Conservation (phyloP, 2,329 filamentous ascomycete species). For the Talaromyces sp. region DNA sequence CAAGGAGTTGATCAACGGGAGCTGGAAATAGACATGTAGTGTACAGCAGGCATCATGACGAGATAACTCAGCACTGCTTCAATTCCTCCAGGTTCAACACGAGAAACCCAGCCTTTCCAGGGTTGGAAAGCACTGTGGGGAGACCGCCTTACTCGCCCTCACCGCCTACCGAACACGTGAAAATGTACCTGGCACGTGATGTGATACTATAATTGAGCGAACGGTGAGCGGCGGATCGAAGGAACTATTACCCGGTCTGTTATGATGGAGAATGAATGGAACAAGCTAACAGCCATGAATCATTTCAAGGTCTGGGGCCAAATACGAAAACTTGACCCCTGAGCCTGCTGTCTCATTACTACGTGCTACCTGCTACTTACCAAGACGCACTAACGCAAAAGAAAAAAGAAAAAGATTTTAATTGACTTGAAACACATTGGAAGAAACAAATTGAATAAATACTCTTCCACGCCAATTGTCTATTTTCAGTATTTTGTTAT, state of each 20-base stretch:
- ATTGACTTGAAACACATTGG: too few relatives aligned
- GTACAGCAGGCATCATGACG: slow-evolving; percentile 16
- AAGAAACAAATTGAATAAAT: too few relatives aligned
- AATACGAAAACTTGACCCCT: too few relatives aligned
- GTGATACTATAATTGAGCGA: background rate
- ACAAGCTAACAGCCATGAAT: too few relatives aligned
- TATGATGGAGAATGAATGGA: too few relatives aligned
- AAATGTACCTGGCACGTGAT: background rate
- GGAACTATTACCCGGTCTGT: background rate
- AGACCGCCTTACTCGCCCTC: background rate
- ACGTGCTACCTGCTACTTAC: too few relatives aligned
- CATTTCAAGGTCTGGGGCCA: too few relatives aligned
- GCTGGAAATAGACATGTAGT: slow-evolving; percentile 3
- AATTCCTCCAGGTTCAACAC: slow-evolving; percentile 5
- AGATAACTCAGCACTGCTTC: slow-evolving; percentile 10
- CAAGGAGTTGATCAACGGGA: slow-evolving; percentile 9
- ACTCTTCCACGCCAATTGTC: too few relatives aligned
- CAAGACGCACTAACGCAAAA: too few relatives aligned
- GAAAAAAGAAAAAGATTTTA: too few relatives aligned
- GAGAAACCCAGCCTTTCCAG: background rate
- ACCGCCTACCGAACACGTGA: background rate
- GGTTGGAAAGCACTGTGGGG: background rate
- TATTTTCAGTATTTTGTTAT: too few relatives aligned
- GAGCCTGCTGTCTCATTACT: too few relatives aligned
- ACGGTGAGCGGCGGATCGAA: background rate